These are phyloP conservation scores for Petrea volubilis DNA, from an alignment of 257 asterid species.

Conservation along the genomic window DNA sequence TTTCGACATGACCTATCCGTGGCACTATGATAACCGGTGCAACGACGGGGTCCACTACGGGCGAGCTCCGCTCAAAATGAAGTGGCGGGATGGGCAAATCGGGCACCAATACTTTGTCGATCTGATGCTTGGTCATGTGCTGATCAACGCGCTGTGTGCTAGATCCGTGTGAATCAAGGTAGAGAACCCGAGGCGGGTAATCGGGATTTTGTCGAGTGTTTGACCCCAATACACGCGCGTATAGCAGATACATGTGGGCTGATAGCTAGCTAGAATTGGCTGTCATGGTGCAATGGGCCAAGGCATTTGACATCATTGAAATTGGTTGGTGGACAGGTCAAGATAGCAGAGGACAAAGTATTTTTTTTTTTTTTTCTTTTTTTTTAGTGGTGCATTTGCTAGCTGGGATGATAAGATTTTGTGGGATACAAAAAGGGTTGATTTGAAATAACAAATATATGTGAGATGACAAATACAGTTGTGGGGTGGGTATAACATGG, in stretches of 20 bases:
- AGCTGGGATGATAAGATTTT: background rate
- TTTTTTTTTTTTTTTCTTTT: too few relatives aligned
- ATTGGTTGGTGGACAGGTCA: background rate
- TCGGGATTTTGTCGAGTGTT: too few relatives aligned
- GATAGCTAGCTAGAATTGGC: background rate
- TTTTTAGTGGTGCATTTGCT: too few relatives aligned
- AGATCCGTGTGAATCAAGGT: conserved; percentile 3
- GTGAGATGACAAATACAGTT: background rate
- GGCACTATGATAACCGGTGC: conserved; percentile 88
- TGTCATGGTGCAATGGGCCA: too few relatives aligned
- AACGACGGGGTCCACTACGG: conserved; percentile 93
- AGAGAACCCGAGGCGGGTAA: too few relatives aligned
- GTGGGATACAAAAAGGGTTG: background rate
- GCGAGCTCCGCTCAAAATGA: conserved; percentile 61
- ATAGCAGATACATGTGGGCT: too few relatives aligned
- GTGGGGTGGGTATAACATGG: background rate
- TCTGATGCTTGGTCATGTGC: conserved; percentile 78
- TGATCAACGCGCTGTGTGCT: conserved; percentile 54
- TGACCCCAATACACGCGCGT: too few relatives aligned
- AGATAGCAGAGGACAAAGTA: background rate
- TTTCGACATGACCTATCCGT: conserved; percentile 88
- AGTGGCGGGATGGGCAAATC: conserved; percentile 78
- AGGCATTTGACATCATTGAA: background rate
- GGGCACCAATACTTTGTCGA: conserved; percentile 95
- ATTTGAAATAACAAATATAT: background rate